phyloP scores from a whole-genome alignment of 2,329 filamentous ascomycete species.

The Leptodontidium sp. region DNA sequence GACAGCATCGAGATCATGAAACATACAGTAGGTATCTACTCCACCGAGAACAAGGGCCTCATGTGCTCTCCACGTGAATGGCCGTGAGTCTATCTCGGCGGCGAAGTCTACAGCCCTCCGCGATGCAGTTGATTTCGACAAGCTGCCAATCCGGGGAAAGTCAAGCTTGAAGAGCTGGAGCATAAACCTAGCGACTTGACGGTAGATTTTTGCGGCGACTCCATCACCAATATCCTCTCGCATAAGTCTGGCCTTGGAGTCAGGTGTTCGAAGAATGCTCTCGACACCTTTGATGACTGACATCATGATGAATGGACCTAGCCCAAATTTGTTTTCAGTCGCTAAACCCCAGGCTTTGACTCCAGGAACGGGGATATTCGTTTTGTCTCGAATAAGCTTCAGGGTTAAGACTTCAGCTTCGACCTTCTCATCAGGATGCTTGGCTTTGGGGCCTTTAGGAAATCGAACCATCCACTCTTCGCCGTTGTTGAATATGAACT shows the following conservation, averaged over 20 bases:
- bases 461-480: slow-evolving; percentile 31
- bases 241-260: slow-evolving; percentile 23
- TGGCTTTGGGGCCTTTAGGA: slow-evolving; percentile 29
- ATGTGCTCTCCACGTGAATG: slow-evolving; percentile 22
- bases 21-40: slow-evolving; percentile 23
- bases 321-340: slow-evolving; percentile 38
- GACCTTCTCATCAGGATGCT: slow-evolving; percentile 33
- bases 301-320: slow-evolving; percentile 32
- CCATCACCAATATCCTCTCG: slow-evolving; percentile 31
- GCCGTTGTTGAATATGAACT: slow-evolving; percentile 25
- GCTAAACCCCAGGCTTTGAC: slow-evolving; percentile 45
- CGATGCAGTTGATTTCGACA: slow-evolving; percentile 13
- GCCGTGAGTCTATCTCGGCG: slow-evolving; percentile 17
- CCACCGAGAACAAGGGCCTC: slow-evolving; percentile 12
- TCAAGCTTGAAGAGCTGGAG: slow-evolving; percentile 31
- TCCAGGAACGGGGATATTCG: slow-evolving; percentile 34
- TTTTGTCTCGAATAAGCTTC: slow-evolving; percentile 30
- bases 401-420: slow-evolving; percentile 30
- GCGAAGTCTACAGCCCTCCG: slow-evolving; percentile 9
- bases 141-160: slow-evolving; percentile 30
- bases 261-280: slow-evolving; percentile 28
- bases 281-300: slow-evolving; percentile 32
- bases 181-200: slow-evolving; percentile 31
- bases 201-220: slow-evolving; percentile 26
- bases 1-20: slow-evolving; percentile 7